Conservation (phyloP, 1,284 basidiomycete genomes). For the Lignosus rhinocerotis region DNA sequence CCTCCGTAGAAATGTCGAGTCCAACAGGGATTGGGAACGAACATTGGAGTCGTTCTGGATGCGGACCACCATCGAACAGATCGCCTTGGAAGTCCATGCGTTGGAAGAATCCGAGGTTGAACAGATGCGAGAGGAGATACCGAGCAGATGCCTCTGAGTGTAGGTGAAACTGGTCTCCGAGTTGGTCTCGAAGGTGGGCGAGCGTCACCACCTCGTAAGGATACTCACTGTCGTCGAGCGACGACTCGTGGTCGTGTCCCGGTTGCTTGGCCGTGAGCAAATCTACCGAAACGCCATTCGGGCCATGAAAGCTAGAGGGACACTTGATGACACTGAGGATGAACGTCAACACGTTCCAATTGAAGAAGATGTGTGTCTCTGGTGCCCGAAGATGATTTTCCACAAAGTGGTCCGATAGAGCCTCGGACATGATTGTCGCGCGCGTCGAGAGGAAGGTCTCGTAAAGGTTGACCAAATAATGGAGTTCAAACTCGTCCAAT, state of each 20-base stretch:
- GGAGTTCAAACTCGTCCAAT: slow-evolving; percentile 60
- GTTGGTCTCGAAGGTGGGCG: slow-evolving; percentile 57
- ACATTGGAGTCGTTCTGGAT: slow-evolving; percentile 41
- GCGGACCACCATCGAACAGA: slow-evolving; percentile 38
- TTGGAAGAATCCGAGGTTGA: slow-evolving; percentile 61
- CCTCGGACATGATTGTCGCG: slow-evolving; percentile 41
- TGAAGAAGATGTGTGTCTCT: slow-evolving; percentile 59
- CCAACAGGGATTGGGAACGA: slow-evolving; percentile 68
- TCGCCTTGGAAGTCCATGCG: slow-evolving; percentile 40
- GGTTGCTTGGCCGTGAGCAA: slow-evolving; percentile 45
- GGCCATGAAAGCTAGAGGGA: slow-evolving; percentile 32
- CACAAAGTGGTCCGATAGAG: slow-evolving; percentile 53
- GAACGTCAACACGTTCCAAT: slow-evolving; percentile 65
- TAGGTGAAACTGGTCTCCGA: slow-evolving; percentile 62
- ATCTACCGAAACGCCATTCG: slow-evolving; percentile 36
- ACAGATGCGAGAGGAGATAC: slow-evolving; percentile 58
- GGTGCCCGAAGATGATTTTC: slow-evolving; percentile 42
- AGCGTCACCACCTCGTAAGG: slow-evolving; percentile 62
- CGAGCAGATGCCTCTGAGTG: slow-evolving; percentile 52
- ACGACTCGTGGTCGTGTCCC: not conserved
- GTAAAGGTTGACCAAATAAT: slow-evolving; percentile 51
- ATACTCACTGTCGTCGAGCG: slow-evolving; percentile 36
- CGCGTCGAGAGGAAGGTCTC: slow-evolving; percentile 49
- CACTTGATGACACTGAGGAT: slow-evolving; percentile 58
- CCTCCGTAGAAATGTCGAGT: slow-evolving; percentile 68